Evolutionary conservation across 2,329 filamentous ascomycete genomes (phyloP).

Genomic region (Acephala macrosclerotiorum): DNA sequence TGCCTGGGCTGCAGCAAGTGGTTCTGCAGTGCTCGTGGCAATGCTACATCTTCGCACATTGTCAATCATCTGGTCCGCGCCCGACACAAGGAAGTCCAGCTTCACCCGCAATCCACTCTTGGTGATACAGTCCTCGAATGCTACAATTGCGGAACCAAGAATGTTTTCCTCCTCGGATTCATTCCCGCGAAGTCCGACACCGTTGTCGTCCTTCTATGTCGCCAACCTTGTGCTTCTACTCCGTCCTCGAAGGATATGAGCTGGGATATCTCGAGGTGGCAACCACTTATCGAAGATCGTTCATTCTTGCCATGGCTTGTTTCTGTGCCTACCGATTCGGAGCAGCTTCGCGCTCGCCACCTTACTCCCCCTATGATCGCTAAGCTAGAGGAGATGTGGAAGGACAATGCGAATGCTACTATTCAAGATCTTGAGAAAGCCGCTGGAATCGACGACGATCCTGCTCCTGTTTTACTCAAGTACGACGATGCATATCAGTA

Average conservation of each 20-base stretch:
- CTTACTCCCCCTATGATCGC: slow-evolving; percentile 94
- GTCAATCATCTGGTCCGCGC: slow-evolving; percentile 98
- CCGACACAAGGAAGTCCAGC: slow-evolving; percentile 97
- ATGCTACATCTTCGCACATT: slow-evolving; percentile 96
- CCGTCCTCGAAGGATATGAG: slow-evolving; percentile 99
- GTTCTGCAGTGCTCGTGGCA: slow-evolving; percentile 98
- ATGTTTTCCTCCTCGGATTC: slow-evolving; percentile 96
- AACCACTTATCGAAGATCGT: slow-evolving; percentile 95
- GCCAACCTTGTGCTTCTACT: slow-evolving; percentile 93
- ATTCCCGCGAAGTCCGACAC: slow-evolving; percentile 99
- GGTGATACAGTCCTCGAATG: slow-evolving; percentile 97
- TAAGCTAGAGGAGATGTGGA: slow-evolving; percentile 98
- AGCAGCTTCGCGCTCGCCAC: slow-evolving; percentile 94
- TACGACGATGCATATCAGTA: slow-evolving; percentile 99
- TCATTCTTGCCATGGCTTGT: slow-evolving; percentile 96
- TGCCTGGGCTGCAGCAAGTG: slow-evolving; percentile 96
- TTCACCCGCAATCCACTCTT: slow-evolving; percentile 90
- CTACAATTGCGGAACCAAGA: slow-evolving; percentile 99
- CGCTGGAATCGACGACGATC: slow-evolving; percentile 91
- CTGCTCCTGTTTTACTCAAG: slow-evolving; percentile 87
- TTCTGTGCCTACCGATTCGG: slow-evolving; percentile 85
- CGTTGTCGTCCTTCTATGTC: slow-evolving; percentile 94
- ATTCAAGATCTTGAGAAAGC: slow-evolving; percentile 92
- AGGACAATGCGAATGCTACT: slow-evolving; percentile 88
- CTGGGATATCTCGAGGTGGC: slow-evolving; percentile 98